These are phyloP conservation scores for Paraphaeosphaeria sporulosa DNA, from an alignment of 2,329 filamentous ascomycete genomes.

Conservation along the genomic window DNA sequence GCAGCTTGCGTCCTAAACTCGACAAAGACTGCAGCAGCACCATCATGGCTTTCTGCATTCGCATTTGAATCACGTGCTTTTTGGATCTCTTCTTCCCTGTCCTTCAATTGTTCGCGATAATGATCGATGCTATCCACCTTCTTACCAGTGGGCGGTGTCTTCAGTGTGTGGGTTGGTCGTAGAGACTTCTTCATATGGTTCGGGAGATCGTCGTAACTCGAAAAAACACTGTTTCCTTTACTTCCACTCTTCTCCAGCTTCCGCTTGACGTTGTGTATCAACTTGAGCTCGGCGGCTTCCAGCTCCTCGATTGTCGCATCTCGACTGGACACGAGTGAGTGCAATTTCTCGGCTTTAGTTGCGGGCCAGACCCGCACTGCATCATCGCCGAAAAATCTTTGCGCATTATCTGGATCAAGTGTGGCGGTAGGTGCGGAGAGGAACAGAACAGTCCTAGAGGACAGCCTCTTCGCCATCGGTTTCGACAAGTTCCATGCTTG, in stretches of 20 bases:
- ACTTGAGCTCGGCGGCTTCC: slow-evolving; percentile 84
- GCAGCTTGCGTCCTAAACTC: slow-evolving; percentile 85
- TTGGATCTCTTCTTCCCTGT: slow-evolving; percentile 75
- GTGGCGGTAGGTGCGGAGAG: slow-evolving; percentile 83
- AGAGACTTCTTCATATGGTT: slow-evolving; percentile 70
- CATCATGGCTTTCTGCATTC: slow-evolving; percentile 61
- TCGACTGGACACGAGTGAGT: slow-evolving; percentile 81
- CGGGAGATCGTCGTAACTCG: slow-evolving; percentile 59
- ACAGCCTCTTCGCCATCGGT: slow-evolving; percentile 82
- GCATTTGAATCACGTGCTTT: slow-evolving; percentile 72
- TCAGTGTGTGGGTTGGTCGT: slow-evolving; percentile 46
- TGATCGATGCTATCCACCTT: slow-evolving; percentile 96
- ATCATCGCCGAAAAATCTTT: slow-evolving; percentile 79
- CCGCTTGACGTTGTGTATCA: slow-evolving; percentile 80
- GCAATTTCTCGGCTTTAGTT: slow-evolving; percentile 77
- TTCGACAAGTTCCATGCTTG: slow-evolving; percentile 92
- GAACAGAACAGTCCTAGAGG: slow-evolving; percentile 89
- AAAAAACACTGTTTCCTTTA: slow-evolving; percentile 60
- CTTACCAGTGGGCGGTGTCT: slow-evolving; percentile 69
- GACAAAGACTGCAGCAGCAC: slow-evolving; percentile 83
- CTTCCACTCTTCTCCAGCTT: slow-evolving; percentile 69
- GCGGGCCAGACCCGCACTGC: slow-evolving; percentile 87
- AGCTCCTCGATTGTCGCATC: slow-evolving; percentile 81
- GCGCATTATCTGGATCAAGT: slow-evolving; percentile 76
- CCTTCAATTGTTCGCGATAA: slow-evolving; percentile 79